A percentile compares a stretch with the other conserved stretches of the same genome.
phyloP scores from a whole-genome alignment of 306 rosid species.

The Lotus japonicus region DNA sequence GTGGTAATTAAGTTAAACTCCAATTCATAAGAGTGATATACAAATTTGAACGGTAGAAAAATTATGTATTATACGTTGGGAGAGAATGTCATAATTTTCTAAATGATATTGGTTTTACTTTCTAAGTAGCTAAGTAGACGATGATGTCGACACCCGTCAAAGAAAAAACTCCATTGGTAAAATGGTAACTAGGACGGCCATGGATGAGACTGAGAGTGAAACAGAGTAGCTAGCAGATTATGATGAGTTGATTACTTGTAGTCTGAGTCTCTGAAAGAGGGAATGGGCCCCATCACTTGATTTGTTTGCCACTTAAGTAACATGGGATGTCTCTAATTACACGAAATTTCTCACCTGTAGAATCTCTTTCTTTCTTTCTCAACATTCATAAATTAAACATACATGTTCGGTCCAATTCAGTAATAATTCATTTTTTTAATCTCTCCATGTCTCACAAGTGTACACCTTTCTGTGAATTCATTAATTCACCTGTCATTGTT shows the following conservation, averaged over 20 bases:
- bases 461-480: no score
- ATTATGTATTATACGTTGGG: no score
- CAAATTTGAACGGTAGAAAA: no score
- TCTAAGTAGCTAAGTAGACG: no score
- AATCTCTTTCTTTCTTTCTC: conserved; percentile 13
- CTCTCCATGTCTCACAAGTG: neutral
- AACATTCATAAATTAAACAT: conserved; percentile 11
- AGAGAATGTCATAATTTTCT: no score
- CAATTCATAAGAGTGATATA: no score
- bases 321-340: conserved; percentile 59
- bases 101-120: no score
- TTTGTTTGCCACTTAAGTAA: conserved; percentile 58
- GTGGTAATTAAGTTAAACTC: no score
- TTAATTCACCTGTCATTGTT: no score
- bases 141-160: no score
- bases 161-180: no score
- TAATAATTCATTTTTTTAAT: conserved; percentile 18
- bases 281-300: conserved; percentile 29
- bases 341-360: conserved; percentile 30
- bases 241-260: neutral
- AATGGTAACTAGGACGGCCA: conserved; percentile 17
- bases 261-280: neutral
- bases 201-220: neutral
- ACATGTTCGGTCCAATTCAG: conserved; percentile 43
- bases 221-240: neutral